A percentile compares a stretch with the other conserved stretches of the same genome.
Conservation (phyloP, 2,329 filamentous ascomycete species). For the Endothia cerciana region DNA sequence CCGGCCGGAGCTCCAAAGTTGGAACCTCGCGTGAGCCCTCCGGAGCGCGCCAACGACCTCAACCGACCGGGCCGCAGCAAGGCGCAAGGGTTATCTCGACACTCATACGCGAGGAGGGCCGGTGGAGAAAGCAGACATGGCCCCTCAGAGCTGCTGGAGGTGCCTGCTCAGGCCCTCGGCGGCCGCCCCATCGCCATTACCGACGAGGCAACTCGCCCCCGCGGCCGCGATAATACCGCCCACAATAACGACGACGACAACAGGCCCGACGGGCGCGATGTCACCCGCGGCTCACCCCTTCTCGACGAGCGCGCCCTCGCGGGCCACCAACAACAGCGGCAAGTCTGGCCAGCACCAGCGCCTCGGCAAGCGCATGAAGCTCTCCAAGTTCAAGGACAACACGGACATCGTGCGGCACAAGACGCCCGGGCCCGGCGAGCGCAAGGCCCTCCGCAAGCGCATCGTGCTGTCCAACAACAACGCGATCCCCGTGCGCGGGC, state of each 20-base stretch:
- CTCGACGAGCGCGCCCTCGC: slow-evolving; percentile 39
- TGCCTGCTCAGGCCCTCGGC: slow-evolving; percentile 55
- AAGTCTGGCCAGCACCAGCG: slow-evolving; percentile 35
- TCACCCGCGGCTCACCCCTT: slow-evolving; percentile 53
- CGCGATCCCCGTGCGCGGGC: slow-evolving; percentile 74
- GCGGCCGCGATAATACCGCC: slow-evolving; percentile 32
- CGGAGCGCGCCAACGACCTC: slow-evolving; percentile 3
- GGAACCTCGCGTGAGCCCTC: slow-evolving; percentile 2
- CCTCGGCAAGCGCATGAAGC: slow-evolving; percentile 47
- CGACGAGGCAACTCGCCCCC: slow-evolving; percentile 35
- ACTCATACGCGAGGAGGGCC: slow-evolving; percentile 10
- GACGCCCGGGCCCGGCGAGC: slow-evolving; percentile 74
- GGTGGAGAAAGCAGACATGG: slow-evolving; percentile 46
- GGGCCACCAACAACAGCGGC: slow-evolving; percentile 33
- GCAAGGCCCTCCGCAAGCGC: slow-evolving; percentile 84
- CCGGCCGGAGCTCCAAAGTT: slow-evolving; percentile 15
- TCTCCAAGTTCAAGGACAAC: slow-evolving; percentile 51
- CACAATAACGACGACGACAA: slow-evolving; percentile 41
- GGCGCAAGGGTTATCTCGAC: background rate
- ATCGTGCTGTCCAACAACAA: slow-evolving; percentile 95
- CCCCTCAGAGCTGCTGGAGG: slow-evolving; percentile 61
- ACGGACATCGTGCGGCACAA: slow-evolving; percentile 49
- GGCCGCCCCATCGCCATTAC: slow-evolving; percentile 31
- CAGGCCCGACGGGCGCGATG: slow-evolving; percentile 41
- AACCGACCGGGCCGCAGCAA: background rate